These are phyloP conservation scores for Imleria badia DNA, from an alignment of 768 basidiomycete species.

Conservation along the genomic window DNA sequence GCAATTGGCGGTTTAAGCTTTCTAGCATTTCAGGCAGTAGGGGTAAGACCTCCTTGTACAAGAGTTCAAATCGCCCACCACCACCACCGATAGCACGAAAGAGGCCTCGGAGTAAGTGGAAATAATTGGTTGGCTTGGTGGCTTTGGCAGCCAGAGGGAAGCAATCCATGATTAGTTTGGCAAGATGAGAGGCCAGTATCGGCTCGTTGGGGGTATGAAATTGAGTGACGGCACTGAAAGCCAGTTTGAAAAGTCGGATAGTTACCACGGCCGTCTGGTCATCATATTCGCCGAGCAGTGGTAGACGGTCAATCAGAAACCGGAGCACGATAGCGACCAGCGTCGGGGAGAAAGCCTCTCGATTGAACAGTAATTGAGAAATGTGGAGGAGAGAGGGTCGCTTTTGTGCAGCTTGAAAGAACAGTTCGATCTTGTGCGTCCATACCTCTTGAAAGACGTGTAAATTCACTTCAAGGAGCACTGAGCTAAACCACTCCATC, in stretches of 20 bases:
- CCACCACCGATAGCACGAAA: slow-evolving; percentile 93
- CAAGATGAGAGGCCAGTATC: slow-evolving; percentile 90
- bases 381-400: slow-evolving; percentile 81
- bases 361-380: slow-evolving; percentile 77
- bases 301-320: slow-evolving; percentile 80
- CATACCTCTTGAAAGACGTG: slow-evolving; percentile 97
- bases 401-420: slow-evolving; percentile 76
- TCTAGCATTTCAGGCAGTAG: slow-evolving; percentile 97
- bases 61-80: slow-evolving; percentile 87
- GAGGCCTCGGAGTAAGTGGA: slow-evolving; percentile 85
- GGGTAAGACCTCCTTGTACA: slow-evolving; percentile 96
- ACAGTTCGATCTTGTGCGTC: slow-evolving; percentile 90
- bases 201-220: slow-evolving; percentile 80
- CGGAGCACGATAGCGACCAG: slow-evolving; percentile 87
- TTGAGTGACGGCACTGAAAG: slow-evolving; percentile 81
- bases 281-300: slow-evolving; percentile 80
- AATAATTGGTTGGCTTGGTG: slow-evolving; percentile 87
- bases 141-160: slow-evolving; percentile 94
- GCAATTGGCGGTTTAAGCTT: slow-evolving; percentile 85
- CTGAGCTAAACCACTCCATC: slow-evolving; percentile 75
- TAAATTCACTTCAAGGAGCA: slow-evolving; percentile 78
- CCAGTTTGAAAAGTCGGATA: slow-evolving; percentile 93
- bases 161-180: slow-evolving; percentile 93
- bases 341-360: slow-evolving; percentile 75
- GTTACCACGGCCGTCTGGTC: slow-evolving; percentile 79